Percentiles rank a stretch among this genome's conserved stretches.
Evolutionary conservation across 1,284 basidiomycete species (phyloP).

Genomic region (Anthracocystis panici-leucophaei): DNA sequence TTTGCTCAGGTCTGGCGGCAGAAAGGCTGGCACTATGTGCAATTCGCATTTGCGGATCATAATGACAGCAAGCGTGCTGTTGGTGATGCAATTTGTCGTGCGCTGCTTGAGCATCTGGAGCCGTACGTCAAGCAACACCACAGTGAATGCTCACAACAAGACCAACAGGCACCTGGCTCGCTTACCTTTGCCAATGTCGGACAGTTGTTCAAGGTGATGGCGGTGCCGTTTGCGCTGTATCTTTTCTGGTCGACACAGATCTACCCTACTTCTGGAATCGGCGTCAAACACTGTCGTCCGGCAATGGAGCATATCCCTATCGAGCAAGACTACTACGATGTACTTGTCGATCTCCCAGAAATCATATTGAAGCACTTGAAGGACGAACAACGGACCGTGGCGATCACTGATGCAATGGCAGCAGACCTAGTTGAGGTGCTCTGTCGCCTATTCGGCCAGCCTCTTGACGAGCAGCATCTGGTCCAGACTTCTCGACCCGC

Average conservation of each 20-base stretch:
- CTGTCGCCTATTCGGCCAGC: constrained; percentile 21
- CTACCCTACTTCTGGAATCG: constrained; percentile 35
- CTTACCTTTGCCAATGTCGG: constrained; percentile 21
- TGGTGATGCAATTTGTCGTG: constrained; percentile 33
- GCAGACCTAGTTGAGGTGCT: constrained; percentile 35
- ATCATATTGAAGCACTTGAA: constrained; percentile 21
- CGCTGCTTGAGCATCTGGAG: constrained; percentile 20
- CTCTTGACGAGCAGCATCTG: background rate
- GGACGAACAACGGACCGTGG: constrained; percentile 15
- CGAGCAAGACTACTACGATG: constrained; percentile 44
- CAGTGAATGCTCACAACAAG: no score
- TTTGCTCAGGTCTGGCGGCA: constrained; percentile 28
- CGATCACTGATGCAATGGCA: constrained; percentile 10
- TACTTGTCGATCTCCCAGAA: constrained; percentile 26
- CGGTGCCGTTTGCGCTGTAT: constrained; percentile 35
- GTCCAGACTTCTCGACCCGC: background rate
- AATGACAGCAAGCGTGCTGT: constrained; percentile 32
- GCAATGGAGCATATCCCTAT: constrained; percentile 36
- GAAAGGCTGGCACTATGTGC: constrained; percentile 39
- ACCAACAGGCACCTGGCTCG: background rate
- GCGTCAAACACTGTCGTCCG: constrained; percentile 39
- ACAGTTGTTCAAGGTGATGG: constrained; percentile 24
- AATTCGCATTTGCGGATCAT: constrained; percentile 49
- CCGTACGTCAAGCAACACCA: constrained; percentile 13
- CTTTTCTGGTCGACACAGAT: constrained; percentile 43